Base-by-base conservation (phyloP, 805 yeast species). In the Alloascoidea africana region DNA sequence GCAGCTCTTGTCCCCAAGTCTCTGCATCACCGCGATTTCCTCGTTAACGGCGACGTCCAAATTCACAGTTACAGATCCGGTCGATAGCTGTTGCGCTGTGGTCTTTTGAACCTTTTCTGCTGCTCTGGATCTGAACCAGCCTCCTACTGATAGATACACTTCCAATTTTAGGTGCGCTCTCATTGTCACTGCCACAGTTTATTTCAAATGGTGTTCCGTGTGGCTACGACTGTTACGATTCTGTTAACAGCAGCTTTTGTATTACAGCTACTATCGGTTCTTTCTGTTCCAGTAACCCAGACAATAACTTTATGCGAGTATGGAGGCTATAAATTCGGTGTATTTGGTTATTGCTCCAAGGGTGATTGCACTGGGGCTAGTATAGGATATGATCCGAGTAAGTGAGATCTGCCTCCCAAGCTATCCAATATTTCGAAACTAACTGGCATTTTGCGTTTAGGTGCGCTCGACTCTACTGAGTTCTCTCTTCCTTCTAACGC, bases 291-390 rank as follows among this genome's bases (percentile, higher is more conserved):
- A 0, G 54, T 78, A 13, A 66, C 80, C 0, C 47, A 52, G 6
- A 41, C 44, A 15, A 60, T 78, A 17, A 48, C 68, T 2, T 60
- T 80, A 2, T 68, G 80, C 36, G 52, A 63, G 1, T 71, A 60
- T 48, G 57, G 60, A 15, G 70, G 65, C 14, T 63, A 63, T 49
- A 52, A 58, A 43, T 80, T 74, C 48, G 89, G 89, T 2, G 82
- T 79, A 1, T 76, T 76, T 55, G 89, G 89, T 2, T 65, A 71
- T 45, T 80, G 89, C 52, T 37, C 35, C 11, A 39, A 41, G 4
- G 49, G 49, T 3, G 44, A 45, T 1, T 72, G 78, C 47, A 59
- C 70, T 1, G 17, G 39, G 0, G 54, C 58, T 1, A 51, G 62
- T 3, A 55, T 73, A 3, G 79, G 79, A 0, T 69, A 68, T 23